Evolutionary conservation across 495 filamentous ascomycete species (phyloP), one percentile per base, ranked within the genome.

Genomic region (Alectoria sarmentosa): DNA sequence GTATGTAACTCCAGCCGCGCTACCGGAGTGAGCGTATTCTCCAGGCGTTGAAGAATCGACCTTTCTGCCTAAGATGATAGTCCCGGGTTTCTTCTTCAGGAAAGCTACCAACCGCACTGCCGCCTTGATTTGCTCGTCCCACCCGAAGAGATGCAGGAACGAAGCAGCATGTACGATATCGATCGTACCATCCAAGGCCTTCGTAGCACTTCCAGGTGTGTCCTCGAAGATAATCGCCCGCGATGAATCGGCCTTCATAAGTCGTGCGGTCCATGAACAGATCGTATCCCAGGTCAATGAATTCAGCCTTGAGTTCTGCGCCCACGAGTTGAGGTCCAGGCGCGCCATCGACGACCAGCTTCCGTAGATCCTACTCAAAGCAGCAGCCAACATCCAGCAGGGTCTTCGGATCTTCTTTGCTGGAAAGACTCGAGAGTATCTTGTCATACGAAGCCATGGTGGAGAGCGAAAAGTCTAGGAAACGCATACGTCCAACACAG

Each of bases 91-190:
- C 5, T 37, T 39, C 9, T 15, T 28, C 21, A 58, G 34, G 4
- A n/a, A n/a, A 23, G 19, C 56, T 3, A 58, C 7, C 19, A 17
- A 13, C 2, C 28, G 17, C 42, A 21, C 3, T 23, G 56, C 69
- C 9, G 82, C 68, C 0, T 66, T 41, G 9, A 83, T 69, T 66
- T 89, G 87, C 14, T 80, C 70, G 1, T 79, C 75, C 67, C 74
- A 82, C 21, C 62, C 64, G 64, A 86, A 89, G 13, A 88, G 74
- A 61, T 88, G 85, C 56, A 89, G 81, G 67, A 89, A 84, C 0
- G 78, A 78, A 3, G 73, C 72, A 0, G 79, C 76, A 64, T 85
- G 79, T 39, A 86, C 67, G 34, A 88, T 82, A 60, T 87, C 80
- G 1, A 88, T 66, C 46, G 75, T 72, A 34, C 26, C 15, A 4